These are phyloP conservation scores for Naumovozyma baii DNA, from an alignment of 805 yeast species.

Conservation along the genomic window DNA sequence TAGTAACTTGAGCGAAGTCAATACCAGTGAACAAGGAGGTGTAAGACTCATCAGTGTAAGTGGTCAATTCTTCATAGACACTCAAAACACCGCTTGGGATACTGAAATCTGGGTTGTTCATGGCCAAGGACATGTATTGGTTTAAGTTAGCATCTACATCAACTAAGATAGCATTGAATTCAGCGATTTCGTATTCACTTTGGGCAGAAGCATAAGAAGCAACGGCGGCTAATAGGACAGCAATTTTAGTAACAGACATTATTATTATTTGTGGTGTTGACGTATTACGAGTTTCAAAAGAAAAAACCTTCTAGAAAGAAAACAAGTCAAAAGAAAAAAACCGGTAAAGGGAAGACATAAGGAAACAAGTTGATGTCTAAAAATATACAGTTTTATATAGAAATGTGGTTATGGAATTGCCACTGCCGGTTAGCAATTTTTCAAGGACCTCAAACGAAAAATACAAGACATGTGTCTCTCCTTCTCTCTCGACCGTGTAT, in stretches of 20 bases:
- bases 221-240: constrained; percentile 13
- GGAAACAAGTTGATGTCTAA: background rate
- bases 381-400: background rate
- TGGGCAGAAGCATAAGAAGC: constrained; percentile 9
- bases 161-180: constrained; percentile 16
- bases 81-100: constrained; percentile 20
- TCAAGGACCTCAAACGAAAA: too few species aligned
- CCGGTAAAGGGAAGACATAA: background rate
- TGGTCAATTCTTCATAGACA: constrained; percentile 21
- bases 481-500: too few species aligned
- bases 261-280: background rate
- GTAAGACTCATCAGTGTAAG: constrained; percentile 30
- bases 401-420: background rate
- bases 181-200: constrained; percentile 13
- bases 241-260: constrained; percentile 12
- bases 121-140: constrained; percentile 16
- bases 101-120: constrained; percentile 11
- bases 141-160: constrained; percentile 17
- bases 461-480: too few species aligned
- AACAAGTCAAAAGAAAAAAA: background rate
- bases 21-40: constrained; percentile 27
- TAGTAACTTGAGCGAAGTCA: constrained; percentile 24
- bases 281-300: background rate
- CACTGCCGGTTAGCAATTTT: too few species aligned
- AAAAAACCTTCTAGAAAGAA: background rate